Evolutionary conservation across 1,284 basidiomycete genomes (phyloP), one percentile per base, ranked within the genome.

Genomic region (Apiotrichum sp.): DNA sequence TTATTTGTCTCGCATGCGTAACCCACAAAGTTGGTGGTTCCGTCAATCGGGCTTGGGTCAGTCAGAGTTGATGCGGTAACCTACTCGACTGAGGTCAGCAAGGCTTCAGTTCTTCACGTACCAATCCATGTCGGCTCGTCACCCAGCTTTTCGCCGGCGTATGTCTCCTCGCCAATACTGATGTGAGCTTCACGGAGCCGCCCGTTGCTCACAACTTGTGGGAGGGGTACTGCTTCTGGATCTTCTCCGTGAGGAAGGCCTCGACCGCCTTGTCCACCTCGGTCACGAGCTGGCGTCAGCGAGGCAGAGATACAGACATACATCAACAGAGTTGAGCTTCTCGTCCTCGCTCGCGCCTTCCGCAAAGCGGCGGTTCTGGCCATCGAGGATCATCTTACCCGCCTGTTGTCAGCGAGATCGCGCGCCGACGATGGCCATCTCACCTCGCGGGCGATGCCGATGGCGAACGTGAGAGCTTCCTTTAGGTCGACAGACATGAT

Each of bases 261-360:
- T 98, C 93, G 11, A 96, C 92, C 40, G 82, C 85, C 59, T 96
- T 88, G 76, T 98, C 93, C 68, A 91, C 96, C 77, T 97, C 89
- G 0, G 95, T 98, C n/a, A 98, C 95, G 40, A 97, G 80, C 72
- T 74, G 46, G 50, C 65, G 61, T 14, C 46, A 61, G 52, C 39
- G 34, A 7, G 6, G 9, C 7, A 10, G 8, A 16, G 11, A 1
- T 31, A 5, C 7, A 9, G 13, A 29, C 72, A 54, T 58, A 77
- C 74, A 76, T 93, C 91, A 14, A 92, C 89, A 8, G 88, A 85
- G 72, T 93, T 93, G 74, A 88, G 87, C 82, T 93, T 95, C 79
- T 89, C 86, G 64, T 84, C 83, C 52, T 89, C 80, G 64, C 81
- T 80, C 9, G 80, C 78, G 33, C 79, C 73, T 2, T 79, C 75